Conservation (phyloP, 495 filamentous ascomycete species). For the Thermochaetoides thermophila region DNA sequence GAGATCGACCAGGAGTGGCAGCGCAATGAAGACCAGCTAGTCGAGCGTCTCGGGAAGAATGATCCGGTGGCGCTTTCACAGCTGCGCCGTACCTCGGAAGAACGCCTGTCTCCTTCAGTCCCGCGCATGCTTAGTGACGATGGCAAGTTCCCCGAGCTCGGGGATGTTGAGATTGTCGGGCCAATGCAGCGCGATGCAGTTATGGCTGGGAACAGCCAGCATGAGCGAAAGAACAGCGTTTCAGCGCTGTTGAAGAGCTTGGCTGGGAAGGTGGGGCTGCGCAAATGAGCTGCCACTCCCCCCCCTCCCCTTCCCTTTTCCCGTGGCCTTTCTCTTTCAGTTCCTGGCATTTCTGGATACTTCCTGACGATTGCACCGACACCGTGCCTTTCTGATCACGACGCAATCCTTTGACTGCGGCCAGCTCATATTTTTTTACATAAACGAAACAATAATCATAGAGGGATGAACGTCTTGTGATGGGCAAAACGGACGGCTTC, state of each 20-base stretch:
- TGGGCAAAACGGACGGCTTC: no score
- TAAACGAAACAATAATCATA: constrained; percentile 1
- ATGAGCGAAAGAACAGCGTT: constrained; percentile 25
- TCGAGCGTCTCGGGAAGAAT: constrained; percentile 31
- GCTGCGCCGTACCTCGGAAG: constrained; percentile 22
- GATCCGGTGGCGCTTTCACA: constrained; percentile 15
- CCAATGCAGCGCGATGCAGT: constrained; percentile 61
- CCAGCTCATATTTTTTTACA: background rate
- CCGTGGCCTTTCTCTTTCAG: no score
- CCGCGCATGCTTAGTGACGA: constrained; percentile 43
- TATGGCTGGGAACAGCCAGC: constrained; percentile 26
- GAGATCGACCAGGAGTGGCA: constrained; percentile 61
- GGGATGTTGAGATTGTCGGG: constrained; percentile 82
- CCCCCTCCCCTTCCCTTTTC: no score
- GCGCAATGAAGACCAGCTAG: constrained; percentile 42
- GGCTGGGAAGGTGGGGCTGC: constrained; percentile 29
- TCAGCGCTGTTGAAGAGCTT: constrained; percentile 30
- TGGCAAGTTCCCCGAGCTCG: constrained; percentile 73
- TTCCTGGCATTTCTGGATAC: no score
- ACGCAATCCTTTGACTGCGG: no score
- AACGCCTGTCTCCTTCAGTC: constrained; percentile 26
- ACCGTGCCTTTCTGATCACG: no score
- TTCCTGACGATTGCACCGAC: no score
- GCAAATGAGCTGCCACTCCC: constrained; percentile 21
- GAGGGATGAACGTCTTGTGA: no score